Evolutionary conservation across 148 eudicot genomes (phyloP), one percentile per base, ranked within the genome.

Genomic region (Camellia sinensis): DNA sequence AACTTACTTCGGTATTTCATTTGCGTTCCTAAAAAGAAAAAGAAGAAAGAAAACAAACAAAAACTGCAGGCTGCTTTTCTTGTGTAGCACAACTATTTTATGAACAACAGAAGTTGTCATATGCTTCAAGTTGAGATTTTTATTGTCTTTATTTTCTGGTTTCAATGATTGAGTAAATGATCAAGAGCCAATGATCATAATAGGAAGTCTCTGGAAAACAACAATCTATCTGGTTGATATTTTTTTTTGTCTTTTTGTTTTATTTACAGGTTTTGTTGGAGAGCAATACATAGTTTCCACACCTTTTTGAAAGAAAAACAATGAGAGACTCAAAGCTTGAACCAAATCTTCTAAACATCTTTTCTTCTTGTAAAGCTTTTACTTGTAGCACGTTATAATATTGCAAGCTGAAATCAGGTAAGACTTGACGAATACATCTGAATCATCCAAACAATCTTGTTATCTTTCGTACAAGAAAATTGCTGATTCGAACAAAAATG

Each of bases 361-460:
- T 69, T 45, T 69, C n/a, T 0, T 52, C 2, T n/a, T n/a, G 65
- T 60, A 46, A 60, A 41, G 5, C 50, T 29, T 29, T 29, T 75
- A n/a, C 53, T 78, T n/a, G 53, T 43, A 60, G 65, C 73, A 67
- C 48, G 8, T 29, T 60, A n/a, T n/a, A n/a, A n/a, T n/a, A 68
- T 68, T 60, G 21, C 66, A 67, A 50, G 40, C 43, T 21, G 43
- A 44, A 70, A 70, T 17, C 44, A 45, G 73, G 18, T 52, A 13
- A 17, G 22, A 61, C 10, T 2, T 18, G 21, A 15, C 18, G 21
- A 50, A n/a, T 64, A 61, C 43, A 19, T 14, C 19, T 68, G 21
- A 45, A 45, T 82, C 74, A 83, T 74, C 65, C 17, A n/a, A 83
- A 79, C 57, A 37, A 68, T 19, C 62, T 44, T 19, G n/a, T 48